Percentiles rank a stretch among this genome's conserved stretches.
Evolutionary conservation across 2,329 filamentous ascomycete species (phyloP).

Genomic region (Aureobasidium sp.): DNA sequence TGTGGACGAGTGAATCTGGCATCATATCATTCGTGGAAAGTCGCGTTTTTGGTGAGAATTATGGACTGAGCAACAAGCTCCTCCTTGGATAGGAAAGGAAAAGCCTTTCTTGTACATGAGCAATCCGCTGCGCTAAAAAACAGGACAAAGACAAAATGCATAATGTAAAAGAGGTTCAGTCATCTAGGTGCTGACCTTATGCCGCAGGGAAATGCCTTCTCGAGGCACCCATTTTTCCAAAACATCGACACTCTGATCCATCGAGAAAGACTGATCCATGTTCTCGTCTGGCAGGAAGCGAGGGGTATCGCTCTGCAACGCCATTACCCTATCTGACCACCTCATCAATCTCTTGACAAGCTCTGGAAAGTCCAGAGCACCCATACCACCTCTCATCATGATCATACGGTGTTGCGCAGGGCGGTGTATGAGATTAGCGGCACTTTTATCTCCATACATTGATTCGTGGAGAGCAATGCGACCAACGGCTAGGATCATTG

Average conservation of each 20-base stretch:
- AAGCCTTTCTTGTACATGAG: neutral
- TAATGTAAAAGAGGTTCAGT: neutral
- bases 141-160: neutral
- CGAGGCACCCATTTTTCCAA: conserved; percentile 27
- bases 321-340: conserved; percentile 28
- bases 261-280: conserved; percentile 9
- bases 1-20: too few relatives aligned
- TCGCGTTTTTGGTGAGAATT: neutral
- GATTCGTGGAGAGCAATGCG: conserved; percentile 30
- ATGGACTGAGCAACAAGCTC: too few relatives aligned
- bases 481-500: conserved; percentile 40
- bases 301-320: conserved; percentile 25
- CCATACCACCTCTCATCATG: conserved; percentile 27
- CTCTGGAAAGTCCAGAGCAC: conserved; percentile 24
- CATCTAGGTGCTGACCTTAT: conserved; percentile 20
- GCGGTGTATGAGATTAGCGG: conserved; percentile 26
- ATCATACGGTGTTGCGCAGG: conserved; percentile 30
- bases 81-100: neutral
- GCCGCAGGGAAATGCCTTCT: conserved; percentile 24
- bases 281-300: conserved; percentile 18
- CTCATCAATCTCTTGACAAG: conserved; percentile 29
- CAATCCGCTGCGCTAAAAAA: neutral
- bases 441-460: conserved; percentile 28
- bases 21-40: too few relatives aligned
- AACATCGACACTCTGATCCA: conserved; percentile 23